These are phyloP conservation scores for Phellinidium pouzarii DNA, from an alignment of 1,284 basidiomycete species.

Conservation along the genomic window DNA sequence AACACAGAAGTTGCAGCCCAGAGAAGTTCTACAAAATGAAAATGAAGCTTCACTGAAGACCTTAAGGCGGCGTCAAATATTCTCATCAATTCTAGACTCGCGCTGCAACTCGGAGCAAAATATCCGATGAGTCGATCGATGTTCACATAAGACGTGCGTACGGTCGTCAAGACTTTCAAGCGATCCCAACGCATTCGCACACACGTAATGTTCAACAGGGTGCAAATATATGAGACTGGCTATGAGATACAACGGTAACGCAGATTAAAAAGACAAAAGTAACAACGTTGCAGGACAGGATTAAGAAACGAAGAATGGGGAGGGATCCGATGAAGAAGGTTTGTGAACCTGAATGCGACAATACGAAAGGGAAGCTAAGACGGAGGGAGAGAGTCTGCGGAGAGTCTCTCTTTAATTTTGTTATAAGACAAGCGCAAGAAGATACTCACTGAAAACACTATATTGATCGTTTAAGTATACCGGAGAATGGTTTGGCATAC, in stretches of 20 bases:
- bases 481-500: neutral
- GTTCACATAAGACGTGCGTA: too few relatives aligned
- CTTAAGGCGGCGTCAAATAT: too few relatives aligned
- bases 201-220: neutral
- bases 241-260: conserved; percentile 9
- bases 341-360: neutral
- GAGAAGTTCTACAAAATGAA: too few relatives aligned
- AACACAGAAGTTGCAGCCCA: too few relatives aligned
- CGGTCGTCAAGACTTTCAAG: too few relatives aligned
- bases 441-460: conserved; percentile 11
- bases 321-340: neutral
- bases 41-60: too few relatives aligned
- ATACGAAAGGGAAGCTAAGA: neutral
- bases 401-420: neutral
- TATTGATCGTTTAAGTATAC: conserved; percentile 16
- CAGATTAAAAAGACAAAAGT: neutral
- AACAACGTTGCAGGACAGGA: neutral
- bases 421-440: neutral
- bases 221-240: neutral
- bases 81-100: too few relatives aligned
- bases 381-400: conserved; percentile 6
- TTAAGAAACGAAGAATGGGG: neutral
- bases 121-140: too few relatives aligned
- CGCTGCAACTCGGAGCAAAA: too few relatives aligned
- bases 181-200: too few relatives aligned